A percentile compares a stretch with the other conserved stretches of the same genome.
Conservation (phyloP, 305 asterid species). For the Fraxinus xanthoxyloides region DNA sequence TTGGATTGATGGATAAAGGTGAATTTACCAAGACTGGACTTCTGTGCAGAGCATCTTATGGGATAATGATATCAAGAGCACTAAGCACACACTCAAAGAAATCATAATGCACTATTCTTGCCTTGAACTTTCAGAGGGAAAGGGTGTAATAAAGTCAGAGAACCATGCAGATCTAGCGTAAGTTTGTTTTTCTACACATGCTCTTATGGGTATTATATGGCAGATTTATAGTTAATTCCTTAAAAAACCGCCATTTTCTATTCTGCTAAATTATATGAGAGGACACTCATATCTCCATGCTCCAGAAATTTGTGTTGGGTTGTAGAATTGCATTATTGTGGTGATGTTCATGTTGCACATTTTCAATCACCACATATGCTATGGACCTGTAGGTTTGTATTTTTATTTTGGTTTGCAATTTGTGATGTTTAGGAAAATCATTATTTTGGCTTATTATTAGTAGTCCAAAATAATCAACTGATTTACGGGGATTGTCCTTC, state of each 20-base stretch:
- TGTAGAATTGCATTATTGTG: background rate
- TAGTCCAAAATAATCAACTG: background rate
- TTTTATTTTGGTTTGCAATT: background rate
- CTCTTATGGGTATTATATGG: background rate
- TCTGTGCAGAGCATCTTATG: constrained; percentile 73
- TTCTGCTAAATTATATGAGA: background rate
- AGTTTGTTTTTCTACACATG: constrained; percentile 28
- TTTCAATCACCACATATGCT: background rate
- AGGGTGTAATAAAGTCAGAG: constrained; percentile 62
- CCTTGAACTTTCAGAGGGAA: constrained; percentile 79
- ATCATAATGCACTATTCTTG: constrained; percentile 69
- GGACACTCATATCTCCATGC: background rate
- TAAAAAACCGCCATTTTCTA: background rate
- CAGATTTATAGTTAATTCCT: background rate
- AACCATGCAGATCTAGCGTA: constrained; percentile 77
- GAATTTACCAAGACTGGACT: constrained; percentile 22
- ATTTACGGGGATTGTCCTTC: background rate
- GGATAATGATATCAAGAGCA: constrained; percentile 85
- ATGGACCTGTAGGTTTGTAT: background rate
- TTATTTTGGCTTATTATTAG: background rate
- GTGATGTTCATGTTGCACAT: background rate
- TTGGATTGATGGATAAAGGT: constrained; percentile 3
- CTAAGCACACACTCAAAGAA: constrained; percentile 83
- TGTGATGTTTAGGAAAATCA: background rate
- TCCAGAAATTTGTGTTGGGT: background rate